Evolutionary conservation across 257 asterid genomes (phyloP), one percentile per base, ranked within the genome.

Genomic region (Parsonsia alboflavescens): DNA sequence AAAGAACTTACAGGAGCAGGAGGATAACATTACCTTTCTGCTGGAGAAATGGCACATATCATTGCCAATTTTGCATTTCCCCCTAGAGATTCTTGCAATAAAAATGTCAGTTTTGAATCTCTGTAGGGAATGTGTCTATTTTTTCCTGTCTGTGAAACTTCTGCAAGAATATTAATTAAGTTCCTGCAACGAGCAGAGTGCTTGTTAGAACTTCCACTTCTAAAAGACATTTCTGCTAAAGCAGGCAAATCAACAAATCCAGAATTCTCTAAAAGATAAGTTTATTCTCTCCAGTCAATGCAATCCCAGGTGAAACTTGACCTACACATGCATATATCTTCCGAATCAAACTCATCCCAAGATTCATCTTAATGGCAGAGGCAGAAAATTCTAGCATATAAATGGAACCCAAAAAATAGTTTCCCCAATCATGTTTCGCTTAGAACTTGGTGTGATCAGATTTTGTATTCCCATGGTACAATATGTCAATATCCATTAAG

Each of bases 11-110:
- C 70, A 36, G 62, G 52, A 45, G 45, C 46, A 79, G 42, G 72
- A 73, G 72, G 70, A 22, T 5, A 71, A 59, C 56, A 67, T 78
- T 66, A 93, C 98, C 99, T 95, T 84, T 75, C 96, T 72, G 90
- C 82, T 26, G 97, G 99, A 84, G 98, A 88, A 80, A 95, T 85
- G 77, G 97, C 98, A 82, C 99, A 95, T 76, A 95, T 88, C 98
- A 95, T 95, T 22, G 96, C 98, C 82, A 95, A 77, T 88, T 95
- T 95, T 58, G 99, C 98, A 74, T 95, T 95, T 54, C 98, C 99
- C 52, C 99, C 99, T 16, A 95, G 88, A 73, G 99, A 95, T 82
- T 95, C 99, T 87, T 95, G 99, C 80, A 95, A 85, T 79, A 95
- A 82, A 85, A 95, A 95, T 53, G 99, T 95, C 86, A 95, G 79